Conservation (phyloP, 1,139 yeast genomes). For the Petasospora fabianii region DNA sequence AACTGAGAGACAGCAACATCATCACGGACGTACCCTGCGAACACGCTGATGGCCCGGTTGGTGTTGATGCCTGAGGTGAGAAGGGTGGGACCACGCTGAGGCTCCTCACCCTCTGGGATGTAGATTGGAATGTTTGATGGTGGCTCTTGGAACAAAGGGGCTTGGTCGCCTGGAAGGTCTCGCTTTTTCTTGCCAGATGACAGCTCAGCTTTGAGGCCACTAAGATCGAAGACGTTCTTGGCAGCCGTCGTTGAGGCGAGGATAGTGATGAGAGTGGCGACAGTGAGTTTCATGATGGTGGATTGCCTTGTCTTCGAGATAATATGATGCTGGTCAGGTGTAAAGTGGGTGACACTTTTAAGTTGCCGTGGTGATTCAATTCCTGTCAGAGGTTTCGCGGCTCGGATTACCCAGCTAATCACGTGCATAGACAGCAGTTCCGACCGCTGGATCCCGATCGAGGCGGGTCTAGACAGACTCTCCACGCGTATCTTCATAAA, state of each 20-base stretch:
- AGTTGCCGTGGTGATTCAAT: too few relatives aligned
- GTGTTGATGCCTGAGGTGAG: slow-evolving; percentile 38
- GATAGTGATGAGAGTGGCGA: background rate
- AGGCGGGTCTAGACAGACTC: too few relatives aligned
- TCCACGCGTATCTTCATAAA: too few relatives aligned
- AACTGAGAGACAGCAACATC: slow-evolving; percentile 39
- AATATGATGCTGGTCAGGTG: too few relatives aligned
- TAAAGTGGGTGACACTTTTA: too few relatives aligned
- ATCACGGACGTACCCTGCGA: slow-evolving; percentile 56
- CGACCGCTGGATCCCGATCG: too few relatives aligned
- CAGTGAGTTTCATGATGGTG: background rate
- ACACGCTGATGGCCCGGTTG: slow-evolving; percentile 42
- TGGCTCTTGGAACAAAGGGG: slow-evolving; percentile 12
- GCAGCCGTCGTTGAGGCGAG: slow-evolving; percentile 1
- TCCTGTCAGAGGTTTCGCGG: too few relatives aligned
- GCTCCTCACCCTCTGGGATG: slow-evolving; percentile 26
- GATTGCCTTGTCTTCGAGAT: too few relatives aligned
- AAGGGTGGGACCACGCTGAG: slow-evolving; percentile 29
- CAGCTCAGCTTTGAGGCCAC: slow-evolving; percentile 13
- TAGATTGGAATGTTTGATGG: slow-evolving; percentile 5
- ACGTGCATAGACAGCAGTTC: too few relatives aligned
- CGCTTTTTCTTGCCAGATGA: slow-evolving; percentile 20
- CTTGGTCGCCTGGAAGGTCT: slow-evolving; percentile 10
- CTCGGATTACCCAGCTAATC: too few relatives aligned
- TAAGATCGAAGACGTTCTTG: slow-evolving; percentile 15